Evolutionary conservation across 441 rosid species (phyloP), one percentile per base, ranked within the genome.

Genomic region (Dalechampia spathulata): DNA sequence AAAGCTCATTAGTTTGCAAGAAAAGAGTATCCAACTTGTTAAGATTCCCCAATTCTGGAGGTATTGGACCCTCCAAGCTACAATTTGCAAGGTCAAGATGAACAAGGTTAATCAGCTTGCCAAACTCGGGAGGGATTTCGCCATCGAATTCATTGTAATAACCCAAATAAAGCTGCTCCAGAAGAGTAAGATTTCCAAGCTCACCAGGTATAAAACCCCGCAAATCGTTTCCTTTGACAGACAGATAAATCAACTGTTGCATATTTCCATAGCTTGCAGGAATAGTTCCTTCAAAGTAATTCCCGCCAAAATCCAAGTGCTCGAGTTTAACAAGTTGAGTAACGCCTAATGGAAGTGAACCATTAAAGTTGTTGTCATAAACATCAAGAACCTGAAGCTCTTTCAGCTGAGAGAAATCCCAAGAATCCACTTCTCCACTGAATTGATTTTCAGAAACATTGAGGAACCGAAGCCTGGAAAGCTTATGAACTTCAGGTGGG

Each of bases 21-120:
- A 77, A 78, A 65, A 90, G 77, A 30, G 85, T 70, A 69, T 85
- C 89, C 27, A 90, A 64, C 67, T 79, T 77, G 66, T 61, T 67
- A 44, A 90, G 73, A 21, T 75, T 78, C 38, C 94, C 92, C 28
- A 90, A 50, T n/a, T 80, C 83, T 0, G 75, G 55, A 0, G 98
- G 98, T 23, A 90, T 73, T 26, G 72, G 39, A 23, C 96, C 96
- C 19, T 66, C 60, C 65, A 87, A 64, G 63, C 78, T 72, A 59
- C 98, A 85, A 17, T 75, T 80, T 2, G 95, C 86, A 15, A 87
- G 75, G 78, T 87, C 95, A 74, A 87, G 40, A 65, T 69, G 84
- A 55, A 80, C 66, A n/a, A 87, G 83, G 69, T 71, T 82, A 69
- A 55, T 52, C 68, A 90, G 48, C 22, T 36, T 80, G 5, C 95